Evolutionary conservation across 345 rosid species (phyloP).

Genomic region (Gossypium turneri): DNA sequence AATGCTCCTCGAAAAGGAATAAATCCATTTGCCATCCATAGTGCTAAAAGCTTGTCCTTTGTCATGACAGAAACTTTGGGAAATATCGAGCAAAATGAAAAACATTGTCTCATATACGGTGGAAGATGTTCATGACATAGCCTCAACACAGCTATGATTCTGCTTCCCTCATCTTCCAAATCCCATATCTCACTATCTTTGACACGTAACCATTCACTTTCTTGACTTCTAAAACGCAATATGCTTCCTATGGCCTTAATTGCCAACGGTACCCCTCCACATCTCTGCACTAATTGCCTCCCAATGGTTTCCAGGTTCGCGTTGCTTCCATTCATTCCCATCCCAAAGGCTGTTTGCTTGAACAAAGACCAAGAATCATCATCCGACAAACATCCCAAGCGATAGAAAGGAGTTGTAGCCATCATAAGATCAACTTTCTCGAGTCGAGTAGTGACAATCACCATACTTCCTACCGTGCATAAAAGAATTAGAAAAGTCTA

Average conservation of each 20-base stretch:
- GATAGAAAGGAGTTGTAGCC: background rate
- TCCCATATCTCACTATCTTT: background rate
- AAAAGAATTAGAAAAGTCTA: no score
- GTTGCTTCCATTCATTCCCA: background rate
- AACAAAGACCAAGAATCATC: background rate
- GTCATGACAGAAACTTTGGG: accelerated
- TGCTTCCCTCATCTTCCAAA: background rate
- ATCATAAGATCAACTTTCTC: constrained; percentile 5
- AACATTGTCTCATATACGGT: no score
- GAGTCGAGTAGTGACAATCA: background rate
- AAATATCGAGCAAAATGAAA: no score
- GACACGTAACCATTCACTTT: constrained; percentile 13
- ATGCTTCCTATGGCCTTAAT: background rate
- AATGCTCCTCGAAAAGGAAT: no score
- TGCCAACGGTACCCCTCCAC: constrained; percentile 1
- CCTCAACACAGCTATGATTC: background rate
- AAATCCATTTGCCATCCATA: no score
- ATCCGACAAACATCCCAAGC: background rate
- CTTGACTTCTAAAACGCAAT: background rate
- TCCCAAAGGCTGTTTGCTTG: constrained; percentile 12
- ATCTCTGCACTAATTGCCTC: constrained; percentile 16
- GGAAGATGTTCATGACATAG: no score
- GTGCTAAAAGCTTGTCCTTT: no score
- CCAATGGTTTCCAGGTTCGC: background rate
- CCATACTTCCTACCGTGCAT: background rate